Percentiles rank a stretch among this genome's conserved stretches.
Evolutionary conservation across 2,329 filamentous ascomycete genomes (phyloP).

Genomic region (Venturia carpophila): DNA sequence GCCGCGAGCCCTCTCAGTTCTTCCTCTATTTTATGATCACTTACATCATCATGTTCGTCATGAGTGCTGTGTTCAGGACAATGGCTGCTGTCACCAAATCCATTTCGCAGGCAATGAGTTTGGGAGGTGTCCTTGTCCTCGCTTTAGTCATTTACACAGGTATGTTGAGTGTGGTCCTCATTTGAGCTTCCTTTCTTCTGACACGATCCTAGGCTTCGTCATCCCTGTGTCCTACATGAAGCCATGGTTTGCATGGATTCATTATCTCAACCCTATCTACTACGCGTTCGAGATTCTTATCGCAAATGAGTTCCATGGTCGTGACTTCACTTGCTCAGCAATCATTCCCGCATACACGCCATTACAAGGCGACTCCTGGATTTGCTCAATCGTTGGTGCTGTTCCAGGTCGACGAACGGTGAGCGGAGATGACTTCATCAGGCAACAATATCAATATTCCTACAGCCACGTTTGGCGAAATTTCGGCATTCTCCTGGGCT

Average conservation of each 20-base stretch:
- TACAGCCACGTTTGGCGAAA: conserved; percentile 55
- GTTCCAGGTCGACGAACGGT: conserved; percentile 46
- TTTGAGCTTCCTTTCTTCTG: background rate
- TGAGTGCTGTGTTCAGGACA: conserved; percentile 35
- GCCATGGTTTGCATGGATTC: conserved; percentile 34
- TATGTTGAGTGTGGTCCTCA: background rate
- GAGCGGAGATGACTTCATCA: conserved; percentile 49
- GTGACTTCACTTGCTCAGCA: conserved; percentile 44
- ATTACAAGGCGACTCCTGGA: conserved; percentile 37
- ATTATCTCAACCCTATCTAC: conserved; percentile 50
- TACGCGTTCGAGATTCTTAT: conserved; percentile 63
- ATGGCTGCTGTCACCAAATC: conserved; percentile 22
- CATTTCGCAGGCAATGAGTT: conserved; percentile 32
- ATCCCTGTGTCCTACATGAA: conserved; percentile 35
- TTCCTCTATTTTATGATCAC: conserved; percentile 58
- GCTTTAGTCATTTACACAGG: conserved; percentile 31
- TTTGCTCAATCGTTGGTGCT: conserved; percentile 52
- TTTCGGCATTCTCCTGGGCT: conserved; percentile 45
- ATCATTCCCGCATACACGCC: conserved; percentile 48
- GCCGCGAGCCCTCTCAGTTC: conserved; percentile 51
- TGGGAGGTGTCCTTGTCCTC: conserved; percentile 36
- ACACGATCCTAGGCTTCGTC: conserved; percentile 26
- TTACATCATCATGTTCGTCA: conserved; percentile 43
- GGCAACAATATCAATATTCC: conserved; percentile 47
- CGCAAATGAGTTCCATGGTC: conserved; percentile 60